These are phyloP conservation scores for Globisporangium alternatum DNA, from an alignment of 352 stramenopile genomes.

Conservation along the genomic window DNA sequence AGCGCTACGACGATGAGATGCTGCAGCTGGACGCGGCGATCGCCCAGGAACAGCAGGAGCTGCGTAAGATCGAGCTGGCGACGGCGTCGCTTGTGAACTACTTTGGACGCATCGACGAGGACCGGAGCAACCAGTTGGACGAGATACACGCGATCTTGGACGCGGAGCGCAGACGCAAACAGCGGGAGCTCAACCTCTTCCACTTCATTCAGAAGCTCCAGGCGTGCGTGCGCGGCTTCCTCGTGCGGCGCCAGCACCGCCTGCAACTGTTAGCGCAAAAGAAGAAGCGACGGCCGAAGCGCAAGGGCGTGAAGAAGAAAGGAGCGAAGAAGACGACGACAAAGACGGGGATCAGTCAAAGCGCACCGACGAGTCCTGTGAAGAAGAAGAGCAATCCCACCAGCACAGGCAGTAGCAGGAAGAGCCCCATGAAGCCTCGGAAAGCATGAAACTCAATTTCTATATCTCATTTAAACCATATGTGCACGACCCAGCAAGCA, in stretches of 20 bases:
- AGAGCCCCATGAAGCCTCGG: conserved; percentile 7
- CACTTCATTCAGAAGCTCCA: conserved; percentile 52
- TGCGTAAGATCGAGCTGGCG: conserved; percentile 30
- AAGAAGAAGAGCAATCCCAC: conserved; percentile 1
- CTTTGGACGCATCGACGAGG: conserved; percentile 54
- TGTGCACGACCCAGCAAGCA: not conserved
- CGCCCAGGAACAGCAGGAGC: conserved; percentile 25
- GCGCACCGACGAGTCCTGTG: not conserved
- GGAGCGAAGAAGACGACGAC: conserved; percentile 18
- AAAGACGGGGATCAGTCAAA: conserved; percentile 27
- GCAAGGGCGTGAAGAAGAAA: conserved; percentile 23
- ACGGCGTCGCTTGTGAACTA: conserved; percentile 31
- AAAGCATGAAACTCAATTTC: not conserved
- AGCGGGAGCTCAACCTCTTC: conserved; percentile 49
- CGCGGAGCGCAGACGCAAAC: conserved; percentile 24
- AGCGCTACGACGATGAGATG: conserved; percentile 53
- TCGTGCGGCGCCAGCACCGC: conserved; percentile 28
- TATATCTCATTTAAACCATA: not conserved
- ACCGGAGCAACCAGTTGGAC: conserved; percentile 47
- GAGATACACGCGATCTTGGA: conserved; percentile 39
- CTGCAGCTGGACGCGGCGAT: conserved; percentile 39
- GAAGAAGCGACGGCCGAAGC: conserved; percentile 20
- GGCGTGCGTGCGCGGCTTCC: conserved; percentile 55
- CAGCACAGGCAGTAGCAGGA: not conserved
- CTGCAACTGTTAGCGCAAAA: conserved; percentile 27